These are phyloP conservation scores for Scutellaria barbata DNA, from an alignment of 257 asterid genomes.

Conservation along the genomic window DNA sequence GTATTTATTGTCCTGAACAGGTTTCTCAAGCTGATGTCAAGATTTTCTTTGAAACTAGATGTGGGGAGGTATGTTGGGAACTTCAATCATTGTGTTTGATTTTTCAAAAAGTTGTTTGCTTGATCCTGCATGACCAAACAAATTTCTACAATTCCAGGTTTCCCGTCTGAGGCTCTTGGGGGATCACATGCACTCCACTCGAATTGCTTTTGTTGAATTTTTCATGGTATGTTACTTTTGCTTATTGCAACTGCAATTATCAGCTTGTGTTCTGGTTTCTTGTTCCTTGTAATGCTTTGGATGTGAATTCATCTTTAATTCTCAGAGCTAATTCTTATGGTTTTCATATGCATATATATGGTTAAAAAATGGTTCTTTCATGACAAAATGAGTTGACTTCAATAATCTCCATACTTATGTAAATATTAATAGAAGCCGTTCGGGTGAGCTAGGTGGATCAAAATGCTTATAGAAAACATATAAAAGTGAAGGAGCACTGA, in stretches of 20 bases:
- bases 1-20: conserved; percentile 42
- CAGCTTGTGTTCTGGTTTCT: background rate
- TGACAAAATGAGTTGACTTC: background rate
- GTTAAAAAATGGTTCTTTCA: background rate
- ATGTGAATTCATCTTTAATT: background rate
- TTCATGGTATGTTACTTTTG: conserved; percentile 55
- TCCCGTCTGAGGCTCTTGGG: conserved; percentile 96
- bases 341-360: background rate
- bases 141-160: conserved; percentile 58
- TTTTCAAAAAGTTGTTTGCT: conserved; percentile 15
- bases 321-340: background rate
- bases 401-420: too few species aligned
- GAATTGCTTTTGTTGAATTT: conserved; percentile 93
- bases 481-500: background rate
- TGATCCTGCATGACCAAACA: conserved; percentile 21
- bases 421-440: background rate
- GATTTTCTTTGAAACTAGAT: conserved; percentile 80
- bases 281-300: background rate
- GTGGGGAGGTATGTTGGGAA: conserved; percentile 72
- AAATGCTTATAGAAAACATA: background rate
- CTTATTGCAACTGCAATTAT: background rate
- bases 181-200: conserved; percentile 87
- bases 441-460: background rate
- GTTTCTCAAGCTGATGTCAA: conserved; percentile 86
- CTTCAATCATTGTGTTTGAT: conserved; percentile 5